phyloP scores from a whole-genome alignment of 2,329 filamentous ascomycete species.

The Aspergillus chevalieri region DNA sequence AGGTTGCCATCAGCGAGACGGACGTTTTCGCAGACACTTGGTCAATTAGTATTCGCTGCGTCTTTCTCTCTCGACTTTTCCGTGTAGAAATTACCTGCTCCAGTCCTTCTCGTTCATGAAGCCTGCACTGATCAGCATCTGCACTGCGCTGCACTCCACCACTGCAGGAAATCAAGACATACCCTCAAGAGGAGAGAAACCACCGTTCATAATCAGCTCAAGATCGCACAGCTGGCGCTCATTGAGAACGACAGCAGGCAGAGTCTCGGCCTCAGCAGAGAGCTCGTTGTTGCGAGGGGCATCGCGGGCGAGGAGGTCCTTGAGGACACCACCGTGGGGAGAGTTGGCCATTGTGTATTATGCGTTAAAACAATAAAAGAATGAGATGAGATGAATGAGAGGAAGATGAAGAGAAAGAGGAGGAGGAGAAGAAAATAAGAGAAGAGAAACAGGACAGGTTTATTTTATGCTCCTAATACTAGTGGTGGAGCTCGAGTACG shows the following conservation, averaged over 20 bases:
- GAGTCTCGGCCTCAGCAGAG: slow-evolving; percentile 71
- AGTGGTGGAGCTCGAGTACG: slow-evolving; percentile 10
- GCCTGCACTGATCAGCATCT: slow-evolving; percentile 48
- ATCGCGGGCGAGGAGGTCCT: slow-evolving; percentile 95
- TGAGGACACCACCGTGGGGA: slow-evolving; percentile 87
- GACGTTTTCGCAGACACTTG: slow-evolving; percentile 73
- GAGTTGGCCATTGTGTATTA: slow-evolving; percentile 42
- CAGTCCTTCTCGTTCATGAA: slow-evolving; percentile 98
- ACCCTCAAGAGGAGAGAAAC: slow-evolving; percentile 97
- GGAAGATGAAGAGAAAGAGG: slow-evolving; percentile 4
- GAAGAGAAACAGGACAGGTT: slow-evolving; percentile 4
- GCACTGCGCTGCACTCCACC: slow-evolving; percentile 7
- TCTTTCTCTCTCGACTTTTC: slow-evolving; percentile 1
- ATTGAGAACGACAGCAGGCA: slow-evolving; percentile 75
- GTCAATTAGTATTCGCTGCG: slow-evolving; percentile 7
- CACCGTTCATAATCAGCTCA: slow-evolving; percentile 93
- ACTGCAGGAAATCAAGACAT: slow-evolving; percentile 29
- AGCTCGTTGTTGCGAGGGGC: slow-evolving; percentile 74
- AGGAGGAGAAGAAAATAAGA: slow-evolving; percentile 2
- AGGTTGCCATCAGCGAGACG: slow-evolving; percentile 83
- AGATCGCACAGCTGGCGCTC: slow-evolving; percentile 98
- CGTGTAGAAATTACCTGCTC: slow-evolving; percentile 61
- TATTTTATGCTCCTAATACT: slow-evolving; percentile 1
- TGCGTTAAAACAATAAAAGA: slow-evolving; percentile 4
- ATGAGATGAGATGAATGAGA: slow-evolving; percentile 3